phyloP scores from a whole-genome alignment of 2,329 filamentous ascomycete genomes.

The Dactylellina leptospora region DNA sequence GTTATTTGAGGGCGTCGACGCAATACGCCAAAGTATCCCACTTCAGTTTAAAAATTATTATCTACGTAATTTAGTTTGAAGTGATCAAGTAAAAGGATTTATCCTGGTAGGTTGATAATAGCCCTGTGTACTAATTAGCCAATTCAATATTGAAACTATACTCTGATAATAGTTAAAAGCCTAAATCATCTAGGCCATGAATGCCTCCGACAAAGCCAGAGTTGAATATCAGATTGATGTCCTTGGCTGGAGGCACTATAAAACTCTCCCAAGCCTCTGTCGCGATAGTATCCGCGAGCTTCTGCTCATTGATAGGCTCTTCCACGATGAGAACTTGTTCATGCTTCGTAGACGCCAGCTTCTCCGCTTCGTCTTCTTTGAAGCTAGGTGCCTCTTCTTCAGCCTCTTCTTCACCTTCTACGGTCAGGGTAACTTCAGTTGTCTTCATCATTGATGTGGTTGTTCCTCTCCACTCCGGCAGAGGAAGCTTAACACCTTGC shows the following conservation, averaged over 20 bases:
- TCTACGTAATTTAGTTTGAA: too few species aligned
- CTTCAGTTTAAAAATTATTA: too few species aligned
- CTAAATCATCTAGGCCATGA: background rate
- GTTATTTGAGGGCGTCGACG: too few species aligned
- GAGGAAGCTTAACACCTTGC: background rate
- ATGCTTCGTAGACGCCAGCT: background rate
- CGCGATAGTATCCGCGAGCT: background rate
- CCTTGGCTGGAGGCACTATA: conserved; percentile 6
- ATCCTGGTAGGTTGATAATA: too few species aligned
- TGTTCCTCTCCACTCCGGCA: too few species aligned
- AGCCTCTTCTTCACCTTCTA: background rate
- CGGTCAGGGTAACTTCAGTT: background rate
- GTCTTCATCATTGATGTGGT: background rate
- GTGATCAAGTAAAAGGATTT: too few species aligned
- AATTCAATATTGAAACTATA: too few species aligned
- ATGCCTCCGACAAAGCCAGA: background rate
- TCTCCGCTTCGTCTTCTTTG: background rate
- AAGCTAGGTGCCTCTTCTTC: background rate
- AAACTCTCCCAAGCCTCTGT: background rate
- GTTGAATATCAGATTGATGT: background rate
- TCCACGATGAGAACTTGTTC: background rate
- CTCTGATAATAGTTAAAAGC: too few species aligned
- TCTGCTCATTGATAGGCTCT: background rate
- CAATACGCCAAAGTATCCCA: too few species aligned
- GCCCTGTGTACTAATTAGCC: too few species aligned